Evolutionary conservation across 202 grass and related monocot genomes (phyloP).

Genomic region (Saccharum hybrid): DNA sequence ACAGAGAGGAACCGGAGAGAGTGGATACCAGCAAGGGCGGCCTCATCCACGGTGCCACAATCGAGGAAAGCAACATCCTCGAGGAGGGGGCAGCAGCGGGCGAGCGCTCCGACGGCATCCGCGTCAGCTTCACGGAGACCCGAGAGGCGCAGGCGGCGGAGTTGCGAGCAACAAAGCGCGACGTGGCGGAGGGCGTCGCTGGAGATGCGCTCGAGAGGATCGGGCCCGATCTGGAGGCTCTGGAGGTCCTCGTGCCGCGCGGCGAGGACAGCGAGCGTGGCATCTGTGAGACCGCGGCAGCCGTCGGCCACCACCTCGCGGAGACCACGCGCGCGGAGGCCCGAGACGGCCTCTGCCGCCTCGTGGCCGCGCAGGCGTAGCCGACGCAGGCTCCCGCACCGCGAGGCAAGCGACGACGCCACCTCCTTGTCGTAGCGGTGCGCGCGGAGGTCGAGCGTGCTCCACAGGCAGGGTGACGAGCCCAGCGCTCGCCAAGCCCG

Average conservation of each 20-base stretch:
- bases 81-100: constrained; percentile 66
- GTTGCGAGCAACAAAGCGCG: constrained; percentile 78
- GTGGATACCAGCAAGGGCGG: constrained; percentile 60
- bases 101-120: constrained; percentile 71
- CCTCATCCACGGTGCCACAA: constrained; percentile 76
- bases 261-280: constrained; percentile 74
- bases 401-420: constrained; percentile 64
- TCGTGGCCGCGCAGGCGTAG: constrained; percentile 74
- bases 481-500: constrained; percentile 73
- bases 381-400: constrained; percentile 61
- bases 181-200: constrained; percentile 88
- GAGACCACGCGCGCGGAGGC: constrained; percentile 64
- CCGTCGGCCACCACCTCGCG: constrained; percentile 75
- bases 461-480: constrained; percentile 85
- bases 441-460: constrained; percentile 80
- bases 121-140: constrained; percentile 76
- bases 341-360: constrained; percentile 54
- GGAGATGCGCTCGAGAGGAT: constrained; percentile 69
- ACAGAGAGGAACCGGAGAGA: constrained; percentile 85
- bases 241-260: constrained; percentile 87
- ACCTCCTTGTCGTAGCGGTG: constrained; percentile 61
- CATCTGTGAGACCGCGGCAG: constrained; percentile 82
- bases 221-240: constrained; percentile 85
- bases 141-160: constrained; percentile 74
- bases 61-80: constrained; percentile 88